Evolutionary conservation across 1,284 basidiomycete species (phyloP).

Genomic region (Sutorius eximius): DNA sequence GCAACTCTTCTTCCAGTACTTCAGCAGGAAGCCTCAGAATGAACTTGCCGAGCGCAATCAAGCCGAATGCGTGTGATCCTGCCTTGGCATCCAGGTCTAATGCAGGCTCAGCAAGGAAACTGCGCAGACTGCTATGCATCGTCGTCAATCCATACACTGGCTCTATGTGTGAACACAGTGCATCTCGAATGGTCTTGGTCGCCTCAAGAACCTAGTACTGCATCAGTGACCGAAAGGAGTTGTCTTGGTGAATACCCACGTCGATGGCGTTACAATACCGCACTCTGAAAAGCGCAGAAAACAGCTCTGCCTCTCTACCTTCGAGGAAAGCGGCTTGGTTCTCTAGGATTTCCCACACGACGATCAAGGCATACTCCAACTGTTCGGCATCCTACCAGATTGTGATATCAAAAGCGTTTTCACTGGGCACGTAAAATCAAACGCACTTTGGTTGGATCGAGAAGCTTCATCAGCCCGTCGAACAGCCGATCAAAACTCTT

Average conservation of each 20-base stretch:
- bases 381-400: slow-evolving; percentile 53
- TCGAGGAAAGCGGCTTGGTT: slow-evolving; percentile 67
- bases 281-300: slow-evolving; percentile 59
- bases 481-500: slow-evolving; percentile 67
- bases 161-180: slow-evolving; percentile 65
- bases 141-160: slow-evolving; percentile 82
- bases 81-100: slow-evolving; percentile 54
- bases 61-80: slow-evolving; percentile 73
- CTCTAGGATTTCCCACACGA: slow-evolving; percentile 75
- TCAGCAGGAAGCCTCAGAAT: slow-evolving; percentile 75
- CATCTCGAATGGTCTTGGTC: slow-evolving; percentile 75
- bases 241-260: slow-evolving; percentile 41
- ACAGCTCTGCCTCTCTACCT: slow-evolving; percentile 70
- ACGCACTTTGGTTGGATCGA: slow-evolving; percentile 58
- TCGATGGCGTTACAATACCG: slow-evolving; percentile 68
- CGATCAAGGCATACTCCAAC: slow-evolving; percentile 71
- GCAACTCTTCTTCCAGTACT: slow-evolving; percentile 82
- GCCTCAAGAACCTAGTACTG: slow-evolving; percentile 67
- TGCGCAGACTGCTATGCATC: slow-evolving; percentile 65
- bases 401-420: neutral
- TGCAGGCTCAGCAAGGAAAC: slow-evolving; percentile 55
- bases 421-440: slow-evolving; percentile 1
- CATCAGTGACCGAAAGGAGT: slow-evolving; percentile 11
- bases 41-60: slow-evolving; percentile 79
- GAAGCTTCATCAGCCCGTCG: slow-evolving; percentile 55